phyloP scores from a whole-genome alignment of 495 filamentous ascomycete species.

The Talaromyces nanjingensis region DNA sequence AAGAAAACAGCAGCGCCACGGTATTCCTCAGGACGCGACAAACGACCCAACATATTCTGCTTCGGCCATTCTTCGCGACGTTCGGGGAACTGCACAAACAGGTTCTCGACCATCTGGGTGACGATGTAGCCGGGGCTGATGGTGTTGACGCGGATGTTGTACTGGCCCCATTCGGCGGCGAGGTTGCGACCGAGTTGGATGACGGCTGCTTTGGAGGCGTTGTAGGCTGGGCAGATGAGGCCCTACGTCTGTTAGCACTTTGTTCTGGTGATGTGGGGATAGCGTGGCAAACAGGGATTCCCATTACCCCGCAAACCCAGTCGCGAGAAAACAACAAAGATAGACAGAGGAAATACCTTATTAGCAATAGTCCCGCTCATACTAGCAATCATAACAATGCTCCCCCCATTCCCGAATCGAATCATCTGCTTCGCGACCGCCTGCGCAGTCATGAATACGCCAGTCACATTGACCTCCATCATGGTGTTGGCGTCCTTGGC shows the following conservation, averaged over 20 bases:
- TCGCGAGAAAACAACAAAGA: not conserved
- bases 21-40: constrained; percentile 78
- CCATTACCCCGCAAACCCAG: not conserved
- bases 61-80: constrained; percentile 70
- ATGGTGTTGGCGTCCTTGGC: constrained; percentile 60
- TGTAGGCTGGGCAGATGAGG: constrained; percentile 74
- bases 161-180: constrained; percentile 78
- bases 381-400: constrained; percentile 64
- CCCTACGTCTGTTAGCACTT: constrained; percentile 33
- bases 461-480: constrained; percentile 71
- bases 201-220: constrained; percentile 83
- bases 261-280: not conserved
- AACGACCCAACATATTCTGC: constrained; percentile 80
- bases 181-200: constrained; percentile 79
- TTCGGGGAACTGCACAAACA: constrained; percentile 72
- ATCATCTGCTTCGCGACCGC: constrained; percentile 72
- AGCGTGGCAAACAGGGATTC: not conserved
- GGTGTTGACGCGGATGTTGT: constrained; percentile 91
- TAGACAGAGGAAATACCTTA: constrained; percentile 29
- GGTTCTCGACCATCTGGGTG: constrained; percentile 78
- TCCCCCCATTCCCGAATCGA: constrained; percentile 61
- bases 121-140: constrained; percentile 94
- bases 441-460: constrained; percentile 68
- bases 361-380: constrained; percentile 73
- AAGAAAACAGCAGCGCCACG: constrained; percentile 75